These are phyloP conservation scores for Yamagishiella unicocca DNA, from an alignment of 139 green algal species.

Conservation along the genomic window DNA sequence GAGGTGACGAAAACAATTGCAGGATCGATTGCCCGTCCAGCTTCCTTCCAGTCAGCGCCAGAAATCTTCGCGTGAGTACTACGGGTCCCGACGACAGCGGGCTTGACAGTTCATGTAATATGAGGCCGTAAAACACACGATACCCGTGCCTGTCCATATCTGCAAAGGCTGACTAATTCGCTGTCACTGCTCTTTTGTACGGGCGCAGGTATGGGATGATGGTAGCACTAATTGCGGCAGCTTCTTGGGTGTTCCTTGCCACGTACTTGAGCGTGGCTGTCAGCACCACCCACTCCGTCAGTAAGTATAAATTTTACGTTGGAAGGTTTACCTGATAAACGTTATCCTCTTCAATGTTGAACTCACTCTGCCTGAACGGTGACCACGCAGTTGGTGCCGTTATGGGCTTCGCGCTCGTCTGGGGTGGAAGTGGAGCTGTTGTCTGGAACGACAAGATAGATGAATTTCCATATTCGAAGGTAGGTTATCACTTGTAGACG, in stretches of 20 bases:
- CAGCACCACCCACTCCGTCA: constrained; percentile 72
- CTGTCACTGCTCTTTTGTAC: neutral
- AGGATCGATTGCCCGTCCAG: constrained; percentile 45
- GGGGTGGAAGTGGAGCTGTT: constrained; percentile 35
- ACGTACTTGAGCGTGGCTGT: constrained; percentile 70
- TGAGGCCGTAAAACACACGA: too few species aligned
- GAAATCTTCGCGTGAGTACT: constrained; percentile 33
- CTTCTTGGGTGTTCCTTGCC: constrained; percentile 62
- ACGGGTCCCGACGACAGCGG: neutral
- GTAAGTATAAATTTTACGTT: constrained; percentile 52
- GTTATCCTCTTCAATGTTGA: too few species aligned
- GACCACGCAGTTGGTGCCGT: constrained; percentile 60
- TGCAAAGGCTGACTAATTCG: too few species aligned
- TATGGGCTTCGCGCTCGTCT: constrained; percentile 61
- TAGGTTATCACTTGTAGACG: too few species aligned
- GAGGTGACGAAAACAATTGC: constrained; percentile 64
- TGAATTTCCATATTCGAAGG: constrained; percentile 47
- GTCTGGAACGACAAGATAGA: constrained; percentile 47
- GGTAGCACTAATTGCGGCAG: constrained; percentile 51
- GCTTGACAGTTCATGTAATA: too few species aligned
- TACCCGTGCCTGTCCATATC: too few species aligned
- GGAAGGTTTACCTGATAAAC: neutral
- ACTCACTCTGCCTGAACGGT: too few species aligned
- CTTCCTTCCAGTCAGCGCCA: constrained; percentile 13
- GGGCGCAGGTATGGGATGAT: constrained; percentile 62